Conservation (phyloP, 352 stramenopile species). For the Plasmopara halstedii region DNA sequence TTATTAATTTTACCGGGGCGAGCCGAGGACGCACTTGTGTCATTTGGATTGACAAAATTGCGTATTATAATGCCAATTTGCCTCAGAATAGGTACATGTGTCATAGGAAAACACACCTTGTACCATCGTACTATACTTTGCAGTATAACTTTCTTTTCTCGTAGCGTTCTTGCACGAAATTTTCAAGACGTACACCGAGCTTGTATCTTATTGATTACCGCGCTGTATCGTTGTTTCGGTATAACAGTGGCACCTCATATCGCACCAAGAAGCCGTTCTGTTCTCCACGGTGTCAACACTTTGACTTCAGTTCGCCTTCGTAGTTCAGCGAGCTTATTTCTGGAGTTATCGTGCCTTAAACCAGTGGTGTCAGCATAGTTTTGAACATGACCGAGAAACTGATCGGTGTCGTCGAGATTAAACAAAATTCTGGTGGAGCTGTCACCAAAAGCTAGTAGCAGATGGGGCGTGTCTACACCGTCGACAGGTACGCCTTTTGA, state of each 20-base stretch:
- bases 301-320: too few relatives aligned
- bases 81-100: neutral
- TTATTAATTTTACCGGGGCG: too few relatives aligned
- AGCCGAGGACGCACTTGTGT: too few relatives aligned
- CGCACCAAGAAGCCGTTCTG: neutral
- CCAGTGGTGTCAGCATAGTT: neutral
- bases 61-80: neutral
- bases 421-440: slow-evolving; percentile 6
- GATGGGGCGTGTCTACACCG: neutral
- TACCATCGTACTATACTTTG: neutral
- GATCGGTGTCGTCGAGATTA: neutral
- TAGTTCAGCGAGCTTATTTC: neutral
- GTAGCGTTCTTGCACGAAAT: neutral
- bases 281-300: neutral
- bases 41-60: too few relatives aligned
- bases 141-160: neutral
- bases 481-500: neutral
- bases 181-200: neutral
- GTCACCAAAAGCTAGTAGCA: slow-evolving; percentile 4
- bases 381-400: neutral
- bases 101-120: neutral
- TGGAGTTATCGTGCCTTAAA: neutral
- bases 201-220: neutral
- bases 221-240: neutral
- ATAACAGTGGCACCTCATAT: neutral